Evolutionary conservation across 2,329 filamentous ascomycete genomes (phyloP), one percentile per base, ranked within the genome.

Genomic region (Colletotrichum sidae): DNA sequence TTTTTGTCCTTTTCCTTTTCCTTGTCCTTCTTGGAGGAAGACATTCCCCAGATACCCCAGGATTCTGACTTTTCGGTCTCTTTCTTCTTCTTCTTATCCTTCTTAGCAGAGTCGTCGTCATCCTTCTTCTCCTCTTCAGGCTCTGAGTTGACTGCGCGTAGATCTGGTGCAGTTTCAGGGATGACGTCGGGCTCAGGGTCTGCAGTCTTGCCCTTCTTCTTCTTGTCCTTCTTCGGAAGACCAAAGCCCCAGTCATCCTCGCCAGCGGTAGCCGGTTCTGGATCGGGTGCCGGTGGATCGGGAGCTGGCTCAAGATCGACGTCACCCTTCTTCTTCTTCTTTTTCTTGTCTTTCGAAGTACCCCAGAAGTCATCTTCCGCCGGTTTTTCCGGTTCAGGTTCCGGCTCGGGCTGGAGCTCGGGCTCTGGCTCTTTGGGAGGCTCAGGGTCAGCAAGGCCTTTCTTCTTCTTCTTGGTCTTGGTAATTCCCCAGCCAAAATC

Each of bases 401-500:
- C 72, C 17, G 72, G 68, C 35, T 79, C 79, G 8, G 62, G 50
- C 34, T 58, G 59, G 10, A 55, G 54, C 34, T 59, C 63, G 2
- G 53, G 64, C 34, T 75, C 73, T 2, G 69, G 62, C 45, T 70
- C 69, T 17, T 70, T 71, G 13, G 59, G 44, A 25, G 50, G 56
- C 11, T 64, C 68, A 37, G 69, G 55, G 9, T 72, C 69, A 25
- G 73, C 70, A 63, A 70, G 67, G 15, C 72, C 70, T 69, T 39
- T 69, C 56, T 73, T 75, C 69, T 79, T 80, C 54, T 77, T 74
- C 10, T 73, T 73, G 12, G 69, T 65, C 52, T 77, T 76, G 39
- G 69, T 66, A 11, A 69, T 73, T 67, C 53, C 67, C 69, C 68
- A 70, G 41, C 60, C 63, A 38, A 60, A 60, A 15, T 57, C 68